Percentiles rank a stretch among this genome's conserved stretches.
Evolutionary conservation across 768 basidiomycete genomes (phyloP).

Genomic region (Lyophyllum atratum): DNA sequence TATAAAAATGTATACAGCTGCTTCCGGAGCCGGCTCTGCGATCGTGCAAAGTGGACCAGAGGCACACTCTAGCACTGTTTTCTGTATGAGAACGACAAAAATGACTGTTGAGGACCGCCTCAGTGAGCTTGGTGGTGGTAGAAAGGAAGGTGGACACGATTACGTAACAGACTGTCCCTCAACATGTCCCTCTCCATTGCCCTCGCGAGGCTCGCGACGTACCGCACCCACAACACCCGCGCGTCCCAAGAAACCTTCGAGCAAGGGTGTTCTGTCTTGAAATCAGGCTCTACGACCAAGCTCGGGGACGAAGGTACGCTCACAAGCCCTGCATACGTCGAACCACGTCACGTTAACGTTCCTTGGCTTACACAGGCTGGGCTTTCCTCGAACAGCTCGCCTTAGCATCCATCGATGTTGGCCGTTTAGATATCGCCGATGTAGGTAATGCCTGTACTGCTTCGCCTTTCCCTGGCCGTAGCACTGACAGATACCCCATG

Average conservation of each 20-base stretch:
- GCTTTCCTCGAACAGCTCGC: slow-evolving; percentile 79
- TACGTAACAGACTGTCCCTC: slow-evolving; percentile 12
- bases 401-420: slow-evolving; percentile 77
- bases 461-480: slow-evolving; percentile 11
- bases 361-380: slow-evolving; percentile 55
- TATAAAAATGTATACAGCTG: too few relatives aligned
- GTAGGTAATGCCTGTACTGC: slow-evolving; percentile 42
- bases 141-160: not conserved
- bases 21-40: too few relatives aligned
- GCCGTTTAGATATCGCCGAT: slow-evolving; percentile 71
- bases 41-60: too few relatives aligned
- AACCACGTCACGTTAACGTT: slow-evolving; percentile 2
- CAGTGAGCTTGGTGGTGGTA: not conserved
- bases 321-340: not conserved
- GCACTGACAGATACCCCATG: slow-evolving; percentile 25
- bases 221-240: slow-evolving; percentile 50
- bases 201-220: slow-evolving; percentile 54
- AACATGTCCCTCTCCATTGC: slow-evolving; percentile 50
- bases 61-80: too few relatives aligned
- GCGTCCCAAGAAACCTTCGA: slow-evolving; percentile 63
- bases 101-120: not conserved
- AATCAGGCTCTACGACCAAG: slow-evolving; percentile 42
- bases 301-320: slow-evolving; percentile 59
- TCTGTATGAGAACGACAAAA: too few relatives aligned
- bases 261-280: slow-evolving; percentile 51